These are phyloP conservation scores for Neurospora hispaniola DNA, from an alignment of 495 filamentous ascomycete genomes.

Conservation along the genomic window DNA sequence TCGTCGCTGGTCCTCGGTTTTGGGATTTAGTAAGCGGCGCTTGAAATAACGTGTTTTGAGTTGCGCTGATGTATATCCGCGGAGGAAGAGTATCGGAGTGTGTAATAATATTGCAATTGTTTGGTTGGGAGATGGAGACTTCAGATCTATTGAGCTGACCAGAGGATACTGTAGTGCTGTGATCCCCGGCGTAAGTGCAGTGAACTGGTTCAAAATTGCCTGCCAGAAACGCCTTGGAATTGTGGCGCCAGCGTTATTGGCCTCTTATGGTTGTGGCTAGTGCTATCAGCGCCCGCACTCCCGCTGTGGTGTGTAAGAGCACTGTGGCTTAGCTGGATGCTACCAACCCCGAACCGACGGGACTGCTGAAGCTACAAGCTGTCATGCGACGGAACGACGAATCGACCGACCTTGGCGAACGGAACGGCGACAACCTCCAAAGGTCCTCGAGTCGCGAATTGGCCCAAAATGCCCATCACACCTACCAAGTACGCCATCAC, in stretches of 20 bases:
- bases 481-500: slow-evolving; percentile 85
- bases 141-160: background rate
- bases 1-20: slow-evolving; percentile 14
- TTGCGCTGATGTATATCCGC: background rate
- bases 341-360: background rate
- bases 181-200: background rate
- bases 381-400: background rate
- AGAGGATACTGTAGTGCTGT: background rate
- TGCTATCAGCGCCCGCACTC: background rate
- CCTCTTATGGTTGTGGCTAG: background rate
- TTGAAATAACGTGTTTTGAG: background rate
- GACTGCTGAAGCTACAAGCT: background rate
- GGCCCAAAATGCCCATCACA: slow-evolving; percentile 53
- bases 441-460: slow-evolving; percentile 1
- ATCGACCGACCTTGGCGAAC: slow-evolving; percentile 1
- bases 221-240: background rate
- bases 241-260: background rate
- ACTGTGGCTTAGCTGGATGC: background rate
- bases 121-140: background rate
- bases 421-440: slow-evolving; percentile 12
- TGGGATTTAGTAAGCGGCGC: background rate
- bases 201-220: background rate
- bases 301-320: background rate
- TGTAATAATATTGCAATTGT: background rate
- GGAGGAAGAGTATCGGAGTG: background rate